phyloP scores from a whole-genome alignment of 1,139 yeast species.

The Yamadazyma buinensis region DNA sequence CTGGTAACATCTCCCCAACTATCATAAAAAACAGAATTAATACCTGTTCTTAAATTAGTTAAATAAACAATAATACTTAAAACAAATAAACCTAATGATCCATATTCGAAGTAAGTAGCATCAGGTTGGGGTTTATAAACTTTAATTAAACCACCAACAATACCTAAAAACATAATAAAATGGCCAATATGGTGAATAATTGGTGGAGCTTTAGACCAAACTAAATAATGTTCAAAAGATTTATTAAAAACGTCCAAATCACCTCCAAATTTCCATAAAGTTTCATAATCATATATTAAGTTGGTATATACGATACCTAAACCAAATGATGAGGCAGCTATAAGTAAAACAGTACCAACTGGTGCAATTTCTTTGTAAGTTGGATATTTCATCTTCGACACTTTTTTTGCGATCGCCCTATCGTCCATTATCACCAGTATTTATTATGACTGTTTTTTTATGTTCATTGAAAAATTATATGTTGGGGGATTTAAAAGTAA shows the following conservation, averaged over 20 bases:
- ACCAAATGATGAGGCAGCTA: slow-evolving; percentile 61
- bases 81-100: slow-evolving; percentile 68
- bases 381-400: slow-evolving; percentile 15
- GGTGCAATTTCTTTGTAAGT: slow-evolving; percentile 48
- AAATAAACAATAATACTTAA: slow-evolving; percentile 73
- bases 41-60: slow-evolving; percentile 83
- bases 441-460: no score
- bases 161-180: slow-evolving; percentile 55
- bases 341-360: slow-evolving; percentile 44
- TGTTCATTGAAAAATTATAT: no score
- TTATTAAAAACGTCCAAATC: slow-evolving; percentile 51
- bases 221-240: slow-evolving; percentile 70
- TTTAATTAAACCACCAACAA: slow-evolving; percentile 71
- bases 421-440: no score
- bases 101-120: slow-evolving; percentile 85
- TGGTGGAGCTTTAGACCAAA: slow-evolving; percentile 64
- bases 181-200: slow-evolving; percentile 61
- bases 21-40: slow-evolving; percentile 62
- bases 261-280: slow-evolving; percentile 62
- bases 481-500: no score
- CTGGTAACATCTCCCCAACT: slow-evolving; percentile 93
- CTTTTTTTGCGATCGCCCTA: no score
- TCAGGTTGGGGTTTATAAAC: slow-evolving; percentile 84
- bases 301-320: slow-evolving; percentile 77
- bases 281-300: slow-evolving; percentile 74